Evolutionary conservation across 2,329 filamentous ascomycete genomes (phyloP), one percentile per base, ranked within the genome.

Genomic region (Claviceps humidiphila): DNA sequence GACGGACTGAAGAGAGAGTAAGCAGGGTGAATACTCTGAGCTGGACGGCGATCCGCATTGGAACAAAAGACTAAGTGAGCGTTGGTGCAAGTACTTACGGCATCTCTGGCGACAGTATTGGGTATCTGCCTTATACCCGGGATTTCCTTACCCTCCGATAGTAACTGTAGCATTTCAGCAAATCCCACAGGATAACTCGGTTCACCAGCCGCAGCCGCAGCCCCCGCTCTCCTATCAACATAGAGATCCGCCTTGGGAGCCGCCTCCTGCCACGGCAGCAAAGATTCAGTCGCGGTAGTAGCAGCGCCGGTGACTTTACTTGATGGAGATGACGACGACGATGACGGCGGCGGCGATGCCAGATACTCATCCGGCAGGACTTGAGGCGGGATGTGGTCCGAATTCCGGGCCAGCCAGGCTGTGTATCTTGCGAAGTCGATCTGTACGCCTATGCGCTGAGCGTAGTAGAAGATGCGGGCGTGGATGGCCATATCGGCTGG

Each of bases 121-220:
- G 90, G 89, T 51, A 96, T 91, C 57, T 95, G 81, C 59, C 83
- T 82, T 61, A 96, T 94, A 1, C 90, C 90, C 1, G 89, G 89
- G 44, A 96, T 85, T 0, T 87, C 84, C 59, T 88, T 82, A 51
- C 89, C 89, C 30, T 81, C 83, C 24, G 87, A 87, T 51, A 96
- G 87, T 51, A 95, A 78, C 61, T 88, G 85, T 52, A 95, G 84
- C 56, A 96, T 89, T 58, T 91, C 82, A 7, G 87, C 84, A 66
- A 96, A 95, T 1, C 82, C 84, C 48, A 82, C 83, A 3, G 89
- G 89, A 60, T 95, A 95, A 1, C 80, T 78, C 40, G 88, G 85
- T 46, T 78, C 74, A 40, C 69, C 53, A 6, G 57, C 54, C 8
- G 58, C 50, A 34, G 62, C 49, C 24, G 62, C 55, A 20, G 58